Base-by-base conservation (phyloP, 2,329 filamentous ascomycete species). In the Penicillium sp. region DNA sequence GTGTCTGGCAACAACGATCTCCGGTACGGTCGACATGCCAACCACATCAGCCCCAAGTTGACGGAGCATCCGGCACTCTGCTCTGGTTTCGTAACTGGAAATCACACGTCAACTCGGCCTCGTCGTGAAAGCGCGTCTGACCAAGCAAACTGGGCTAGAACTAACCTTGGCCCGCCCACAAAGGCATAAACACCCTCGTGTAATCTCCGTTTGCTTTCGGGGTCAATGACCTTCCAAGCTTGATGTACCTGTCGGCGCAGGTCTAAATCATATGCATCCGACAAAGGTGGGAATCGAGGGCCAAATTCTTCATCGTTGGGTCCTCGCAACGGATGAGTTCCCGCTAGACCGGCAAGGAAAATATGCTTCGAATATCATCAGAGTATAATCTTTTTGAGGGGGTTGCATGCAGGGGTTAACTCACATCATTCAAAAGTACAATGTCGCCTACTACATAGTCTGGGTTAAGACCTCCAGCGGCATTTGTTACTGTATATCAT, bases 11-110 rank as follows among this genome's bases (percentile, higher is more conserved):
- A 88, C 86, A 54, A 90, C 83, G 56, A 90, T 88, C 70, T 90
- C 88, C 7, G 88, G 88, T 30, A 90, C 87, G 0, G 88, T 90
- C 35, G 86, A 89, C 88, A 90, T 90, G 15, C 88, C 88, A 2
- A 90, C 88, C n/a, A 90, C 78, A 70, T 90, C 88, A n/a, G 86
- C 87, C 7, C 88, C 87, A 7, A 89, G 75, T 52, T 79, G 79
- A 45, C 81, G 81, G 62, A 90, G 78, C 82, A 89, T 84, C 19
- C 87, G 82, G 70, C 86, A 89, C 71, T 90, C 87, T 1, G 87
- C 86, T 63, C 88, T 79, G 2, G 87, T 90, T 71, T 90, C 88
- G 70, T 89, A 90, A 53, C 83, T 85, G 57, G 23, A 51, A 26
- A 6, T 21, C 52, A 54, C 49, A 7, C 29, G n/a, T 35, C 21